phyloP scores from a whole-genome alignment of 2,329 filamentous ascomycete genomes.

The Didymellaceae sp. region DNA sequence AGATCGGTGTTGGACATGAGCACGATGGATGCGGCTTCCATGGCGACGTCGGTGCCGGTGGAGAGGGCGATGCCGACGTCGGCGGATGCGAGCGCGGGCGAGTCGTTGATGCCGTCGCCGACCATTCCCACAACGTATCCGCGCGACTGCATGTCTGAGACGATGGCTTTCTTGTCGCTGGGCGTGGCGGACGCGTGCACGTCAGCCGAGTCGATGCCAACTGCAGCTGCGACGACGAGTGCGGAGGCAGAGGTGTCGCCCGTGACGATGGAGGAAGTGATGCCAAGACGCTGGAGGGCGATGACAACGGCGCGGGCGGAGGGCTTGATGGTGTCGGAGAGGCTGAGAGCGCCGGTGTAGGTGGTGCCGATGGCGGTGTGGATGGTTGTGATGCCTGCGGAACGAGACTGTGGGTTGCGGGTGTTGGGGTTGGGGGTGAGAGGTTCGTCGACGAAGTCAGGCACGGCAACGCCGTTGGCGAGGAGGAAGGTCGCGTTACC shows the following conservation, averaged over 20 bases:
- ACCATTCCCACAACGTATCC: constrained; percentile 93
- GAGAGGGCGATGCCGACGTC: constrained; percentile 92
- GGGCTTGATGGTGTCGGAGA: constrained; percentile 90
- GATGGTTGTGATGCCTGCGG: constrained; percentile 82
- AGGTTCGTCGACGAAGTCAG: constrained; percentile 62
- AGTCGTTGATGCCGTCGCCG: constrained; percentile 96
- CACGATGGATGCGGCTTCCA: constrained; percentile 95
- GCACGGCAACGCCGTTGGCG: constrained; percentile 71
- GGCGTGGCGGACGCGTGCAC: constrained; percentile 90
- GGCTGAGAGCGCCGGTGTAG: constrained; percentile 82
- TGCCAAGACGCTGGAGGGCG: constrained; percentile 82
- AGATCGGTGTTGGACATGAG: constrained; percentile 92
- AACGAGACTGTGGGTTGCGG: constrained; percentile 50
- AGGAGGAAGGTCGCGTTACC: constrained; percentile 82
- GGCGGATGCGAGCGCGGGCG: constrained; percentile 89
- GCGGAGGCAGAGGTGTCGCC: constrained; percentile 89
- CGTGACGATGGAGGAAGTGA: constrained; percentile 90
- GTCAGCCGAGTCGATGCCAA: constrained; percentile 77
- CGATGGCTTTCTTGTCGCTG: constrained; percentile 86
- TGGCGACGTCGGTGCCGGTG: constrained; percentile 92
- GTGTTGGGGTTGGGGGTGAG: constrained; percentile 41
- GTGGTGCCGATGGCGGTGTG: constrained; percentile 84
- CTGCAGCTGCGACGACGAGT: constrained; percentile 77
- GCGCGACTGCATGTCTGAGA: constrained; percentile 73
- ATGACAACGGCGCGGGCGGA: constrained; percentile 81